phyloP scores from a whole-genome alignment of 208 protist species.

The Leishmania gerbilli region DNA sequence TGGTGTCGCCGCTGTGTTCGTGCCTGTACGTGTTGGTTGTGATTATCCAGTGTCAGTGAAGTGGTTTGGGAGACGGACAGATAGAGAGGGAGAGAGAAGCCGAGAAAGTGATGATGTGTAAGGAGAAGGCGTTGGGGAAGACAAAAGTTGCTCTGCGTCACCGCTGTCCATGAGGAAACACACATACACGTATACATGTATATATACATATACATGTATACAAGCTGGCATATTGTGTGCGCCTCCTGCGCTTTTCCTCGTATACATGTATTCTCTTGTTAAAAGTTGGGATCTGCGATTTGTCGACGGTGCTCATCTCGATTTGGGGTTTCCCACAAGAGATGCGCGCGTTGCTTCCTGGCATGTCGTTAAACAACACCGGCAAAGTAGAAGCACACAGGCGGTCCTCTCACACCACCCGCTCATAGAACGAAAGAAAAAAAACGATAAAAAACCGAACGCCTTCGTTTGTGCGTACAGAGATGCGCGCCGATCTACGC shows the following conservation, averaged over 20 bases:
- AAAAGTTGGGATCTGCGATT: no score
- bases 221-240: neutral
- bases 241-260: neutral
- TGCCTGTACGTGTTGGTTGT: neutral
- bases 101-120: neutral
- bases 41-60: neutral
- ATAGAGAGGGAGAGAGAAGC: constrained; percentile 13
- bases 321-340: no score
- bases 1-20: neutral
- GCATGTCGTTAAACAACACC: neutral
- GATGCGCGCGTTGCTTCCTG: neutral
- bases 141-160: no score
- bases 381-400: neutral
- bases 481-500: neutral
- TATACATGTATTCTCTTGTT: no score
- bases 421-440: neutral
- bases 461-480: neutral
- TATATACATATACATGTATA: neutral
- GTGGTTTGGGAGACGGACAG: constrained; percentile 1
- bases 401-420: neutral
- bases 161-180: no score
- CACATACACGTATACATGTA: neutral
- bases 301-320: no score
- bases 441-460: neutral
- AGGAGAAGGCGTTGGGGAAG: neutral